phyloP scores from a whole-genome alignment of 139 green algal species.

The Edaphochlamys debaryana region DNA sequence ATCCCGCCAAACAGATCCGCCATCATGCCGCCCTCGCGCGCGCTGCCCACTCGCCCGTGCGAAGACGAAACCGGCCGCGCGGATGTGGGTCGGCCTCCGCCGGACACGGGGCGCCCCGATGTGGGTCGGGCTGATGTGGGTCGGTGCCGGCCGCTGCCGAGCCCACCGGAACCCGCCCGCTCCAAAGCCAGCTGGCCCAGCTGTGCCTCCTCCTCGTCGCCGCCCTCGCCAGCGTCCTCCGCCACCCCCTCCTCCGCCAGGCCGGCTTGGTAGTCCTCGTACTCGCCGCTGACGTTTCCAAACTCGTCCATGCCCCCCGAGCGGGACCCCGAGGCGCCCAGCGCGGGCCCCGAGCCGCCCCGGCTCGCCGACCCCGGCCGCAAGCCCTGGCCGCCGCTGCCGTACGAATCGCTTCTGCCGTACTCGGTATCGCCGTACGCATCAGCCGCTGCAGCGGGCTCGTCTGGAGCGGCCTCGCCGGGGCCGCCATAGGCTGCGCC shows the following conservation, averaged over 20 bases:
- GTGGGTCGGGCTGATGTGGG: constrained; percentile 1
- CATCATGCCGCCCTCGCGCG: background rate
- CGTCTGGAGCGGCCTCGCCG: too few relatives aligned
- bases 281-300: background rate
- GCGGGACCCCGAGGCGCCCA: too few relatives aligned
- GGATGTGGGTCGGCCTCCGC: too few relatives aligned
- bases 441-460: too few relatives aligned
- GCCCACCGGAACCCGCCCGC: background rate
- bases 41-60: background rate
- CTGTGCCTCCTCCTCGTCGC: background rate
- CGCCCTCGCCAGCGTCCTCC: background rate
- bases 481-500: too few relatives aligned
- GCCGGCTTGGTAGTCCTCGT: background rate
- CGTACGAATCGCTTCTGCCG: too few relatives aligned
- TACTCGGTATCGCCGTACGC: too few relatives aligned
- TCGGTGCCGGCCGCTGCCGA: background rate
- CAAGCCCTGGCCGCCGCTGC: too few relatives aligned
- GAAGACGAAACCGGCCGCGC: background rate
- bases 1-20: background rate
- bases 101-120: background rate
- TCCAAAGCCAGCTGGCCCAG: background rate
- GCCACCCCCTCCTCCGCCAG: background rate
- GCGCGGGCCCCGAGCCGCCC: too few relatives aligned
- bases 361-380: too few relatives aligned
- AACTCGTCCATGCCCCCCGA: background rate